Conservation (phyloP, 2,329 filamentous ascomycete genomes). For the Alternaria postmessia region DNA sequence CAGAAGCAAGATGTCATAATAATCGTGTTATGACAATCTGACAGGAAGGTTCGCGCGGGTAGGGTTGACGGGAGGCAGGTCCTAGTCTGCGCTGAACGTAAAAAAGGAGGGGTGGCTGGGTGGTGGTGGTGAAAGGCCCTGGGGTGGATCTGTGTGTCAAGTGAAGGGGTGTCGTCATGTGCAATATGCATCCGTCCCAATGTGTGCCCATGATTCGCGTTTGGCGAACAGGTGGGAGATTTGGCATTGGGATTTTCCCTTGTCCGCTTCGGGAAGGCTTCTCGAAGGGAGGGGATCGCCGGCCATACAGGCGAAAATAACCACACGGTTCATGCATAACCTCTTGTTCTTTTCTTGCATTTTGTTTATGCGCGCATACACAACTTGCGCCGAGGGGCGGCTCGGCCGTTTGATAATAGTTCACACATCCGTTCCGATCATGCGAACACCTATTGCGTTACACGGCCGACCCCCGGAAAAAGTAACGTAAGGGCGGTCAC, state of each 20-base stretch:
- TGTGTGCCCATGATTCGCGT: slow-evolving; percentile 19
- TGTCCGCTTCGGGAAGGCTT: slow-evolving; percentile 28
- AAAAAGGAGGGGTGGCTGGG: background rate
- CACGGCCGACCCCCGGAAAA: slow-evolving; percentile 17
- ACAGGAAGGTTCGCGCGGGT: background rate
- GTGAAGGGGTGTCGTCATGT: slow-evolving; percentile 24
- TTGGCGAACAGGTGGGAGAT: slow-evolving; percentile 34
- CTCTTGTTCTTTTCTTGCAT: background rate
- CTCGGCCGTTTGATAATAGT: slow-evolving; percentile 38
- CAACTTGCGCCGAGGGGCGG: slow-evolving; percentile 1
- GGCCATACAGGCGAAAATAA: slow-evolving; percentile 2
- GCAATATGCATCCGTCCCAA: background rate
- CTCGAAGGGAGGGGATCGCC: slow-evolving; percentile 33
- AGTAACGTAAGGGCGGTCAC: slow-evolving; percentile 14
- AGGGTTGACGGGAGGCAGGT: background rate
- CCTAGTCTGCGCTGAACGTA: background rate
- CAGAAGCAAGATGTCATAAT: background rate
- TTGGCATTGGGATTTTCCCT: background rate
- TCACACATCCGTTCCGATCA: slow-evolving; percentile 30
- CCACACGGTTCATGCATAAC: slow-evolving; percentile 9
- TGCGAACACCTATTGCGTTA: slow-evolving; percentile 20
- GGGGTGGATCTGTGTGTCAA: slow-evolving; percentile 19
- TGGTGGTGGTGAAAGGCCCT: background rate
- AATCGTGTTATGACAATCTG: background rate
- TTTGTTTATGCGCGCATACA: background rate